A percentile compares a stretch with the other conserved stretches of the same genome.
Evolutionary conservation across 805 yeast species (phyloP).

Genomic region (Wickerhamiella occidentalis): DNA sequence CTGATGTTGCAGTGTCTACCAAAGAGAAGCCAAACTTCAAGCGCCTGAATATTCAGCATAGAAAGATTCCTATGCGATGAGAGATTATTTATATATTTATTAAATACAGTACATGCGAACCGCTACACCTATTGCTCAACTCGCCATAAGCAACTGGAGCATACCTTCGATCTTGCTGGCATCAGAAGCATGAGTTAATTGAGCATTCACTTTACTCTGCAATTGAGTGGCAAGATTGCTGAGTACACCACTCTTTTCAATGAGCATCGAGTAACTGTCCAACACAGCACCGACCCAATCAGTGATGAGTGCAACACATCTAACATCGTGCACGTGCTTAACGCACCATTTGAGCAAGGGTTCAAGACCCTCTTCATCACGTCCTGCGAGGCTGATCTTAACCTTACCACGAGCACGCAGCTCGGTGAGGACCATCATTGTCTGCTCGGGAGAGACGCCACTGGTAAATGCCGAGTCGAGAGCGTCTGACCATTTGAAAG

Average conservation of each 20-base stretch:
- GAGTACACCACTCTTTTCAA: conserved; percentile 64
- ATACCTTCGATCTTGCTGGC: conserved; percentile 87
- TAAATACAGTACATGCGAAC: background rate
- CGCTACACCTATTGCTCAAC: conserved; percentile 5
- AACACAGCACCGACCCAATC: conserved; percentile 57
- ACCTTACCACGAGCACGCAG: conserved; percentile 82
- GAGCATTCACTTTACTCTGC: conserved; percentile 44
- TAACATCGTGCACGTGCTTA: conserved; percentile 63
- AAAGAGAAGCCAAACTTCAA: conserved; percentile 12
- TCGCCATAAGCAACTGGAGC: conserved; percentile 64
- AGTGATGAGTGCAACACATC: conserved; percentile 50
- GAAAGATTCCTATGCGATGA: background rate
- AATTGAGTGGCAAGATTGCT: conserved; percentile 58
- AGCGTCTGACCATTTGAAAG: conserved; percentile 88
- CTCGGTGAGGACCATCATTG: conserved; percentile 74
- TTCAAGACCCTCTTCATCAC: conserved; percentile 77
- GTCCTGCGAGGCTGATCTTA: conserved; percentile 60
- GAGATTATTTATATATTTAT: background rate
- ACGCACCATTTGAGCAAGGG: conserved; percentile 79
- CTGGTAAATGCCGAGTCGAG: conserved; percentile 71
- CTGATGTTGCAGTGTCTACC: conserved; percentile 9
- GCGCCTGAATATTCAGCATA: conserved; percentile 12
- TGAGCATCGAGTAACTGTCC: conserved; percentile 62
- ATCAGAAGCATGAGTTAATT: conserved; percentile 69
- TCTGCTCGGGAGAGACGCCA: conserved; percentile 68